Evolutionary conservation across 2,329 filamentous ascomycete species (phyloP).

Genomic region (Aureobasidium pullulans): DNA sequence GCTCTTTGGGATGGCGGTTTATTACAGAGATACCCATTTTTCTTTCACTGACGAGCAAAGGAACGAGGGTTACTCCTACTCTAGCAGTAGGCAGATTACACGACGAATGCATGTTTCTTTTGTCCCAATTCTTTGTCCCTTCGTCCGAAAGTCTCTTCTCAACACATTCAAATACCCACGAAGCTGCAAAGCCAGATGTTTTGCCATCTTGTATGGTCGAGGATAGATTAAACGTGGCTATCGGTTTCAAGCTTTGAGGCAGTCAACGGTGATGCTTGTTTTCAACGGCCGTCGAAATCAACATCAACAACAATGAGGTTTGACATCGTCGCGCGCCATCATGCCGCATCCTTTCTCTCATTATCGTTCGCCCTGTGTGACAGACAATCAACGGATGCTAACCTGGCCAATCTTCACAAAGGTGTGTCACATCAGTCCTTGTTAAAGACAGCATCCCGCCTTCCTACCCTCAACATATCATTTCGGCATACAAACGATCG

Average conservation of each 20-base stretch:
- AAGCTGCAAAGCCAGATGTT: not conserved
- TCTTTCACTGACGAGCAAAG: not conserved
- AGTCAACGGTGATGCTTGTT: slow-evolving; percentile 7
- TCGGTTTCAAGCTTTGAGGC: not conserved
- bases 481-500: not conserved
- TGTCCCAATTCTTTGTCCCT: not conserved
- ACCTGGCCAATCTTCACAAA: too few species aligned
- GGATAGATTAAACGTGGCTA: slow-evolving; percentile 2
- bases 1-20: not conserved
- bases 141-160: not conserved
- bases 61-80: not conserved
- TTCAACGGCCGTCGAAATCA: not conserved
- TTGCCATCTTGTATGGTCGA: not conserved
- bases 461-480: not conserved
- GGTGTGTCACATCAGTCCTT: too few species aligned
- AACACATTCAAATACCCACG: not conserved
- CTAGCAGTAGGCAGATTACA: not conserved
- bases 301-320: too few species aligned
- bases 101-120: not conserved
- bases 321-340: too few species aligned
- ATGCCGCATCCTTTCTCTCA: too few species aligned
- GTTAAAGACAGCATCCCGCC: too few species aligned
- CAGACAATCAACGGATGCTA: too few species aligned
- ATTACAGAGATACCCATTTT: slow-evolving; percentile 12
- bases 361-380: too few species aligned